Evolutionary conservation across 371 early-diverging fungal species (phyloP).

Genomic region (Rhizopus delemar): DNA sequence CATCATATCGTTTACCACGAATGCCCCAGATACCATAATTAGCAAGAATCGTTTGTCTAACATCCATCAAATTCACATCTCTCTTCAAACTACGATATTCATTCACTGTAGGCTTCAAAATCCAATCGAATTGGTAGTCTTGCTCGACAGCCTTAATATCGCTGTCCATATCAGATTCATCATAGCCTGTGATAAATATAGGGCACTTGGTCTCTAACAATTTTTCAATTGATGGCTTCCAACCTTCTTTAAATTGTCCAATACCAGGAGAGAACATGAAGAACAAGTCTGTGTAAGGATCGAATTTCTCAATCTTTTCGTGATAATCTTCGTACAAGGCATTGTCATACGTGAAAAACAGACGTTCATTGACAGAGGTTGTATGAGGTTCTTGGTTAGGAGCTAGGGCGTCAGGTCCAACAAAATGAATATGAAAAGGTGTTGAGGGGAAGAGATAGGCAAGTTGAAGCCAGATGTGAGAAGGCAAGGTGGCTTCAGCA

Average conservation of each 20-base stretch:
- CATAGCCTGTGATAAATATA: slow-evolving; percentile 79
- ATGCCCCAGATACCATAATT: slow-evolving; percentile 86
- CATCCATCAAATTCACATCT: slow-evolving; percentile 74
- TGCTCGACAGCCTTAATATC: slow-evolving; percentile 66
- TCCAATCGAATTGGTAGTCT: slow-evolving; percentile 73
- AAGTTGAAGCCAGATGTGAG: slow-evolving; percentile 77
- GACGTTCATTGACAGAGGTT: slow-evolving; percentile 44
- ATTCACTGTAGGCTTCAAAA: slow-evolving; percentile 72
- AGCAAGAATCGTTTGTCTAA: slow-evolving; percentile 72
- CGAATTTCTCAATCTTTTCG: slow-evolving; percentile 60
- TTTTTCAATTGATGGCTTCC: slow-evolving; percentile 73
- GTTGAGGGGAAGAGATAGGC: slow-evolving; percentile 77
- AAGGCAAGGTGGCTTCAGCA: slow-evolving; percentile 78
- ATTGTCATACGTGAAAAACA: slow-evolving; percentile 55
- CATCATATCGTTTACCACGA: slow-evolving; percentile 85
- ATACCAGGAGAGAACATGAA: slow-evolving; percentile 84
- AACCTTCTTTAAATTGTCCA: slow-evolving; percentile 64
- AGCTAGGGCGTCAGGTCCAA: slow-evolving; percentile 80
- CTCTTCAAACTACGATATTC: slow-evolving; percentile 74
- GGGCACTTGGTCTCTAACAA: slow-evolving; percentile 80
- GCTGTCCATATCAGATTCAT: slow-evolving; percentile 65
- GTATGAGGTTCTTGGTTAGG: slow-evolving; percentile 51
- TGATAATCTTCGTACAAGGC: slow-evolving; percentile 53
- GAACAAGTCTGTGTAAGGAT: slow-evolving; percentile 80
- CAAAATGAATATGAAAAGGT: slow-evolving; percentile 78